A percentile compares a stretch with the other conserved stretches of the same genome.
phyloP scores from a whole-genome alignment of 2,329 filamentous ascomycete species.

The Colletotrichum falcatum region DNA sequence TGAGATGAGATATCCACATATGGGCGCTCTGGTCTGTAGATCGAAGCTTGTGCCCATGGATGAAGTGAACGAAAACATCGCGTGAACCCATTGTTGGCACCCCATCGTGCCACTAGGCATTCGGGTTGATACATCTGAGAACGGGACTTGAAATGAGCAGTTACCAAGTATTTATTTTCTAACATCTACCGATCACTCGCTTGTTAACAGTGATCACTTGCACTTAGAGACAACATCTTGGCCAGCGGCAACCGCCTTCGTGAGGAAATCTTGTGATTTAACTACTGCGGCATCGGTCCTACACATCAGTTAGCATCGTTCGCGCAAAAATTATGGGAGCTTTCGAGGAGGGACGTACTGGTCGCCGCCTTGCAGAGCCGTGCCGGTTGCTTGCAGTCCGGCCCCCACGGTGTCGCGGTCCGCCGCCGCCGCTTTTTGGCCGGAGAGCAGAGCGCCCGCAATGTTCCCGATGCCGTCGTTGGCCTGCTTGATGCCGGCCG shows the following conservation, averaged over 20 bases:
- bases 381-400: neutral
- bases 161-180: neutral
- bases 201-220: neutral
- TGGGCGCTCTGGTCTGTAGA: neutral
- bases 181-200: neutral
- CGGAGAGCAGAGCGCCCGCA: neutral
- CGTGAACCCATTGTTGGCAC: neutral
- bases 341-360: neutral
- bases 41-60: neutral
- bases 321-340: neutral
- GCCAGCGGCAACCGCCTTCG: slow-evolving; percentile 1
- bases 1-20: neutral
- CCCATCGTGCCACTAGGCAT: neutral
- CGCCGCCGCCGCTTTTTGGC: neutral
- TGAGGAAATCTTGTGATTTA: neutral
- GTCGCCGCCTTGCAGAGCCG: neutral
- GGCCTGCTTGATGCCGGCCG: neutral
- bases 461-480: neutral
- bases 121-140: no score
- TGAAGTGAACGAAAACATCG: neutral
- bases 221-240: neutral
- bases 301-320: neutral
- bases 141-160: neutral
- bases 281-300: neutral
- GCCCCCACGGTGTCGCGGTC: neutral